Evolutionary conservation across 306 rosid genomes (phyloP).

Genomic region (Hylodesmum podocarpum): DNA sequence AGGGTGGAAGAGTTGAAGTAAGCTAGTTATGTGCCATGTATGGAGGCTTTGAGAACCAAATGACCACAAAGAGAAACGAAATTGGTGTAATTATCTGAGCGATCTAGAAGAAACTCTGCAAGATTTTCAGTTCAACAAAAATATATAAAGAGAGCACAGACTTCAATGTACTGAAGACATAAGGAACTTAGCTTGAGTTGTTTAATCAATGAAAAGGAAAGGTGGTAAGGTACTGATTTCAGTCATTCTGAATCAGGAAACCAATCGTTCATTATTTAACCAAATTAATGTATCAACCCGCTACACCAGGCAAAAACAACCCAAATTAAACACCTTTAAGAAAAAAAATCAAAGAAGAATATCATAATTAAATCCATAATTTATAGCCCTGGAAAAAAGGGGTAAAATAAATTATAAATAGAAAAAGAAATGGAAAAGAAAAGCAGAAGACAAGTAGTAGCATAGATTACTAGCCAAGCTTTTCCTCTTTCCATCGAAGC

Average conservation of each 20-base stretch:
- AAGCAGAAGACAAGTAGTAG: constrained; percentile 3
- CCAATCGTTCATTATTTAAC: constrained; percentile 18
- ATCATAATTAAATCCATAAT: background rate
- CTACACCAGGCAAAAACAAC: constrained; percentile 51
- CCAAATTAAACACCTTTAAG: background rate
- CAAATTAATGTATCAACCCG: constrained; percentile 21
- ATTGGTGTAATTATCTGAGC: constrained; percentile 25
- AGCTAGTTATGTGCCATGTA: constrained; percentile 41
- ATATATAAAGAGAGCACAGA: constrained; percentile 51
- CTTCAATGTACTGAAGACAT: constrained; percentile 71
- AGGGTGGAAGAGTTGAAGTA: background rate
- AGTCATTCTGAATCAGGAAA: constrained; percentile 53
- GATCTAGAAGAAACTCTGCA: constrained; percentile 47
- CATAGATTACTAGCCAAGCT: constrained; percentile 25
- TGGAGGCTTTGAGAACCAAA: constrained; percentile 34
- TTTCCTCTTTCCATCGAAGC: constrained; percentile 49
- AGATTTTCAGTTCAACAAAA: constrained; percentile 42
- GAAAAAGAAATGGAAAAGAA: background rate
- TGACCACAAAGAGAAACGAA: constrained; percentile 27
- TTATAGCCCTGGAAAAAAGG: background rate
- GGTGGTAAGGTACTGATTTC: constrained; percentile 46
- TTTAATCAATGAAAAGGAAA: constrained; percentile 66
- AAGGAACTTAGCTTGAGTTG: constrained; percentile 86
- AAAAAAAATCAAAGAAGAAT: background rate
- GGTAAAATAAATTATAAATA: background rate